Evolutionary conservation across 768 basidiomycete species (phyloP).

Genomic region (Lenzites betulinus): DNA sequence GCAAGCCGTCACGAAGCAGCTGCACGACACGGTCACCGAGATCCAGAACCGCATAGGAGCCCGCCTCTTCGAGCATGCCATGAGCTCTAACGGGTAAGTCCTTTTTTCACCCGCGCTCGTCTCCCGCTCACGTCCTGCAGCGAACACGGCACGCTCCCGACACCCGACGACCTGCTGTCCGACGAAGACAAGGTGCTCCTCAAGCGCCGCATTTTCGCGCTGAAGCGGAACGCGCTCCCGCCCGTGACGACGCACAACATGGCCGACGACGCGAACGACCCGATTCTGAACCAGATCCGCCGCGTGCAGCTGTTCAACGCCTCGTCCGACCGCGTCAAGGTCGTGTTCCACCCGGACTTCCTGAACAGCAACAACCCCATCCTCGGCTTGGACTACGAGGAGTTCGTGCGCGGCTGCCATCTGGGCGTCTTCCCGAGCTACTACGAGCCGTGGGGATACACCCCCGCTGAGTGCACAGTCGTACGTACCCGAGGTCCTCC

Average conservation of each 20-base stretch:
- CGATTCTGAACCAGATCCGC: constrained; percentile 93
- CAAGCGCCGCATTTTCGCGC: constrained; percentile 94
- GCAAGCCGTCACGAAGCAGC: constrained; percentile 96
- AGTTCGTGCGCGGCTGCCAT: constrained; percentile 98
- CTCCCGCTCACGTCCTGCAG: constrained; percentile 34
- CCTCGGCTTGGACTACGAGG: constrained; percentile 95
- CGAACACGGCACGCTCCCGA: constrained; percentile 73
- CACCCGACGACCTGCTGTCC: constrained; percentile 77
- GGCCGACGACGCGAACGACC: constrained; percentile 90
- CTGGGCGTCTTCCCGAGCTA: constrained; percentile 98
- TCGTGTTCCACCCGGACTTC: constrained; percentile 98
- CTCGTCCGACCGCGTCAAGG: constrained; percentile 88
- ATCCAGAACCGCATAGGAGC: constrained; percentile 93
- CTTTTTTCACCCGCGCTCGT: background rate
- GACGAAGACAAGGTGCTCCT: constrained; percentile 92
- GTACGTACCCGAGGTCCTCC: constrained; percentile 43
- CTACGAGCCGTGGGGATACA: constrained; percentile 97
- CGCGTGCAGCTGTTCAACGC: constrained; percentile 93
- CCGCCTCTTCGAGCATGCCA: constrained; percentile 91
- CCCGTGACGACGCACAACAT: constrained; percentile 99
- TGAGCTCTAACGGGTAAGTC: constrained; percentile 84
- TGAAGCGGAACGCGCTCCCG: constrained; percentile 93
- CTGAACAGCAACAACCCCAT: constrained; percentile 98
- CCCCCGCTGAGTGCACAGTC: constrained; percentile 98
- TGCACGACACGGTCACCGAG: constrained; percentile 93